Evolutionary conservation across 140 eudicot genomes (phyloP), one percentile per base, ranked within the genome.

Genomic region (Senecio squalidus): DNA sequence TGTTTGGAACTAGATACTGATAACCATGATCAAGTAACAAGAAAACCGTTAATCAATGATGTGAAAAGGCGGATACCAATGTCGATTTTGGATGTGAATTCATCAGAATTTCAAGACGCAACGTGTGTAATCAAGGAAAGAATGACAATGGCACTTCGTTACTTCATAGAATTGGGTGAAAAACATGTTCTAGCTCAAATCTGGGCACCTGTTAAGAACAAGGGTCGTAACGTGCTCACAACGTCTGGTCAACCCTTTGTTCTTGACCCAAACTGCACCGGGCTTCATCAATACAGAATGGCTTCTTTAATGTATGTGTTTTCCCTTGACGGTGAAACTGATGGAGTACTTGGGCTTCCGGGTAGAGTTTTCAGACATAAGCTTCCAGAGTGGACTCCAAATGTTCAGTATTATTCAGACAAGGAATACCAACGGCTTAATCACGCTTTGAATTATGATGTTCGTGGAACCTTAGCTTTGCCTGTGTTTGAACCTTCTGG

Each of bases 371-470:
- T 92, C 44, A 69, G 82, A 53, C 87, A 84, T 44, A 88, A 79
- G 73, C 74, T 88, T 65, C 99, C 99, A 1, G 99, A 92, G 62
- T 92, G 96, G 96, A 84, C 99, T 39, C 99, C 99, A 2, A 79
- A 92, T 71, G 99, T 92, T 65, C 99, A 88, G 74, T 92, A 84
- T 64, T 92, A 92, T 66, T 81, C 99, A 10, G 83, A 91, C 55
- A 82, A 84, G 67, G 99, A 92, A 54, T 92, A 81, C 43, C 81
- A 82, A 21, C 82, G 96, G 28, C 88, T 82, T 39, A 76, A 73
- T 73, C 86, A 92, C 69, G 99, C 99, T 54, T 65, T 75, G 50
- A 81, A 76, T 63, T 84, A 82, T 76, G 82, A 92, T 74, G 99
- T 92, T 73, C 75, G 76, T 56, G 99, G 96, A 53, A 79, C 95